These are phyloP conservation scores for Aspergillus indologenus DNA, from an alignment of 495 filamentous ascomycete genomes.

Conservation along the genomic window DNA sequence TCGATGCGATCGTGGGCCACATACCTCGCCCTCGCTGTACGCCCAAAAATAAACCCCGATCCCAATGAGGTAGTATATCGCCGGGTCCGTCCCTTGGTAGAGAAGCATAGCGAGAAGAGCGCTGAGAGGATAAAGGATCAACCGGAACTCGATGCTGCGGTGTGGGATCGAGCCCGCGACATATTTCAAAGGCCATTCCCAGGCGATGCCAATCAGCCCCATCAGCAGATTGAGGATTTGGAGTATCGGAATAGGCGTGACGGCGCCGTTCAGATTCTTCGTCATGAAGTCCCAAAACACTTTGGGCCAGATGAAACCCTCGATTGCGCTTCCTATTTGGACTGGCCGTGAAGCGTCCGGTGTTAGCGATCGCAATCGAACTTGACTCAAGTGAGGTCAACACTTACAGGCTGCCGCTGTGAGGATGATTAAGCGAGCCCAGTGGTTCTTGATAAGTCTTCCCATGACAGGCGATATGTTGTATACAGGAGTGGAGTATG, in stretches of 20 bases:
- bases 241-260: constrained; percentile 82
- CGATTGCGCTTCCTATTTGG: constrained; percentile 78
- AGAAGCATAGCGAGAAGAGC: constrained; percentile 72
- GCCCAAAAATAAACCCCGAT: constrained; percentile 93
- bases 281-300: constrained; percentile 97
- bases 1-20: constrained; percentile 21
- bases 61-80: constrained; percentile 87
- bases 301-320: constrained; percentile 98
- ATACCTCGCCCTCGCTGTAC: constrained; percentile 93
- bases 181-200: constrained; percentile 83
- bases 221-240: constrained; percentile 95
- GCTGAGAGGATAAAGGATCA: constrained; percentile 78
- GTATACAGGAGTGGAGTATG: constrained; percentile 5
- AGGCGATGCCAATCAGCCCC: constrained; percentile 73
- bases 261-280: constrained; percentile 80
- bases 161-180: constrained; percentile 68
- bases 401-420: constrained; percentile 78
- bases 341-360: constrained; percentile 46
- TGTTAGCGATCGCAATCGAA: constrained; percentile 28
- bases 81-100: constrained; percentile 91
- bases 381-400: neutral
- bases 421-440: constrained; percentile 88
- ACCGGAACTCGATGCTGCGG: constrained; percentile 79
- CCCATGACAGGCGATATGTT: constrained; percentile 63
- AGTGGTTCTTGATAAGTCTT: constrained; percentile 98